Conservation (phyloP, 352 stramenopile genomes). For the Pythium inflatum region DNA sequence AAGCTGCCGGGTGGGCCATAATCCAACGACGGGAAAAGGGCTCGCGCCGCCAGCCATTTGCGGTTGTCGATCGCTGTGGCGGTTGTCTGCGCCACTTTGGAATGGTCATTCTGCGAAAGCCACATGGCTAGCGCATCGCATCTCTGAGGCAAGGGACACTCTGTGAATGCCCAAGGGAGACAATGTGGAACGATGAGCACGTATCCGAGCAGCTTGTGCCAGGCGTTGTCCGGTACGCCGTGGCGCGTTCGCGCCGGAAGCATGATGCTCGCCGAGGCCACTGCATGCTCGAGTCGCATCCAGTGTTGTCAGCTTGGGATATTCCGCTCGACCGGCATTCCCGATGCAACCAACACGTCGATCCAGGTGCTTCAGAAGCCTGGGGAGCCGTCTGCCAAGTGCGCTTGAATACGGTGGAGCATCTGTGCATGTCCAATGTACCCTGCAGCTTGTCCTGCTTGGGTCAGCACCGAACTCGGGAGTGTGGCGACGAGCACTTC, state of each 20-base stretch:
- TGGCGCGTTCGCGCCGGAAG: background rate
- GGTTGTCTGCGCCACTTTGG: background rate
- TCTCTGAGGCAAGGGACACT: background rate
- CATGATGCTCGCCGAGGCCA: too few relatives aligned
- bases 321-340: background rate
- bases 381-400: background rate
- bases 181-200: background rate
- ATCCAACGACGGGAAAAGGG: background rate
- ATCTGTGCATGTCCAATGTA: background rate
- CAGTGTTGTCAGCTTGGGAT: too few relatives aligned
- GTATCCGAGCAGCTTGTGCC: slow-evolving; percentile 1
- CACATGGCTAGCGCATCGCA: slow-evolving; percentile 14
- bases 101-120: background rate
- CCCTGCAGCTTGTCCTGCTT: background rate
- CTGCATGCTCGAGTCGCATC: too few relatives aligned
- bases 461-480: background rate
- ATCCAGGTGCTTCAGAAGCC: background rate
- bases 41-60: background rate
- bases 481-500: slow-evolving; percentile 4
- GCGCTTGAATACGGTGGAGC: slow-evolving; percentile 1
- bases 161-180: background rate
- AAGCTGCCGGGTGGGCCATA: background rate
- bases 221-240: background rate
- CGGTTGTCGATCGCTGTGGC: background rate
- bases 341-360: background rate